These are phyloP conservation scores for Lanzia echinophila DNA, from an alignment of 2,329 filamentous ascomycete genomes.

Conservation along the genomic window DNA sequence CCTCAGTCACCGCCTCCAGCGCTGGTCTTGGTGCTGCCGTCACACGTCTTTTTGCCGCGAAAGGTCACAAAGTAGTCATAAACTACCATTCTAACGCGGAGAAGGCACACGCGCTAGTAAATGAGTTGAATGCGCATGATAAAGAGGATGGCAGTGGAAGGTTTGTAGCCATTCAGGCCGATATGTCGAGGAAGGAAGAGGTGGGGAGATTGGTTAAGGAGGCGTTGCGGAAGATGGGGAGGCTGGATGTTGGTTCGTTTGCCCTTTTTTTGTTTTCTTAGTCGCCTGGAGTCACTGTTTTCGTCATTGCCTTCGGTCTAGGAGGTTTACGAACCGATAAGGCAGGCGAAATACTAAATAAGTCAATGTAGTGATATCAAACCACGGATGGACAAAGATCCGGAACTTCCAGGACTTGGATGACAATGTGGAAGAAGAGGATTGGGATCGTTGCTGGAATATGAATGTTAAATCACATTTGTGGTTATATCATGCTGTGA, in stretches of 20 bases:
- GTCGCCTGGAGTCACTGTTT: background rate
- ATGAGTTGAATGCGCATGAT: constrained; percentile 40
- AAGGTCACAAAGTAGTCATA: constrained; percentile 63
- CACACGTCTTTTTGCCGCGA: constrained; percentile 57
- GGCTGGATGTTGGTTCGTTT: constrained; percentile 53
- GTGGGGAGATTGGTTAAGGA: constrained; percentile 53
- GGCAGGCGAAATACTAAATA: background rate
- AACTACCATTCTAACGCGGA: constrained; percentile 62
- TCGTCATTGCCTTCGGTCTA: background rate
- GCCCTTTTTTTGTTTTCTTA: too few species aligned
- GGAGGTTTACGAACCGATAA: background rate
- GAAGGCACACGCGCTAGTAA: constrained; percentile 52
- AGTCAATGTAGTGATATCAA: constrained; percentile 52
- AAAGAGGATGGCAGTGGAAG: background rate
- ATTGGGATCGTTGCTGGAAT: constrained; percentile 53
- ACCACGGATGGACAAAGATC: constrained; percentile 53
- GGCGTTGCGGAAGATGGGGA: constrained; percentile 53
- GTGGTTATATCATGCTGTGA: constrained; percentile 51
- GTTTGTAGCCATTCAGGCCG: constrained; percentile 54
- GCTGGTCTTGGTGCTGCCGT: constrained; percentile 67
- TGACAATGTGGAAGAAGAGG: constrained; percentile 48
- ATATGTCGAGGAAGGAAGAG: constrained; percentile 54
- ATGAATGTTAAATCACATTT: constrained; percentile 59
- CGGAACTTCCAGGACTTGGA: constrained; percentile 41
- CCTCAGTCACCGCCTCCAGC: constrained; percentile 39